phyloP scores from a whole-genome alignment of 1,284 basidiomycete genomes.

The Lignosus rhinocerotis region DNA sequence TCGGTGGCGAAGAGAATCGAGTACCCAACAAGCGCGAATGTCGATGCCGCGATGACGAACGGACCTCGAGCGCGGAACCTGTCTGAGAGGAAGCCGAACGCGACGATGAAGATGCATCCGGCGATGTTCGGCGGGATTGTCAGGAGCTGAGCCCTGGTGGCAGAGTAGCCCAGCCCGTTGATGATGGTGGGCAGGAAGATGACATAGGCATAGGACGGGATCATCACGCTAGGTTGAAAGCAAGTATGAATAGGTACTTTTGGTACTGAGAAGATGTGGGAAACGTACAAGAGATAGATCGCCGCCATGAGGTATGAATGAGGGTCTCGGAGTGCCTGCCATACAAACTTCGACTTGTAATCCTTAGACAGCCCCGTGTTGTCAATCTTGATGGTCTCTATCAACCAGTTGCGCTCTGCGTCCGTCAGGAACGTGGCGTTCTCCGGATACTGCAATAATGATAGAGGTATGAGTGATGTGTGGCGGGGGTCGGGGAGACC shows the following conservation, averaged over 20 bases:
- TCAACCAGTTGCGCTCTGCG: slow-evolving; percentile 28
- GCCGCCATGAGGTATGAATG: slow-evolving; percentile 45
- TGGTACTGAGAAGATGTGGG: not conserved
- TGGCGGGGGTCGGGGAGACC: not conserved
- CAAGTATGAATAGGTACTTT: too few relatives aligned
- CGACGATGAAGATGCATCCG: slow-evolving; percentile 16
- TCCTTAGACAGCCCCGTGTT: slow-evolving; percentile 16
- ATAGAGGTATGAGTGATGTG: not conserved
- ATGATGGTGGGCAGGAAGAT: slow-evolving; percentile 35
- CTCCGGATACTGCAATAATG: slow-evolving; percentile 36
- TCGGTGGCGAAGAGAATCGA: slow-evolving; percentile 52
- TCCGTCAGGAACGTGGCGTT: slow-evolving; percentile 24
- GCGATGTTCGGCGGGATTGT: slow-evolving; percentile 24
- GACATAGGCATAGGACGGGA: slow-evolving; percentile 18
- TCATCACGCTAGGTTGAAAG: slow-evolving; percentile 32
- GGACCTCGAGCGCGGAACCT: slow-evolving; percentile 39
- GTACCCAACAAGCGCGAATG: slow-evolving; percentile 61
- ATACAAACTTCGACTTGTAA: slow-evolving; percentile 29
- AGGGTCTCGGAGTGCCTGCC: slow-evolving; percentile 27
- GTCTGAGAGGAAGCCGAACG: slow-evolving; percentile 12
- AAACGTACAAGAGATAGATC: slow-evolving; percentile 20
- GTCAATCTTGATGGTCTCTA: slow-evolving; percentile 33
- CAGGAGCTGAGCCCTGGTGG: slow-evolving; percentile 29
- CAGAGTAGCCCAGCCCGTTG: slow-evolving; percentile 30
- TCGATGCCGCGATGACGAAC: slow-evolving; percentile 55